A percentile compares a stretch with the other conserved stretches of the same genome.
phyloP scores from a whole-genome alignment of 305 asterid species.

The Fraxinus albicans region DNA sequence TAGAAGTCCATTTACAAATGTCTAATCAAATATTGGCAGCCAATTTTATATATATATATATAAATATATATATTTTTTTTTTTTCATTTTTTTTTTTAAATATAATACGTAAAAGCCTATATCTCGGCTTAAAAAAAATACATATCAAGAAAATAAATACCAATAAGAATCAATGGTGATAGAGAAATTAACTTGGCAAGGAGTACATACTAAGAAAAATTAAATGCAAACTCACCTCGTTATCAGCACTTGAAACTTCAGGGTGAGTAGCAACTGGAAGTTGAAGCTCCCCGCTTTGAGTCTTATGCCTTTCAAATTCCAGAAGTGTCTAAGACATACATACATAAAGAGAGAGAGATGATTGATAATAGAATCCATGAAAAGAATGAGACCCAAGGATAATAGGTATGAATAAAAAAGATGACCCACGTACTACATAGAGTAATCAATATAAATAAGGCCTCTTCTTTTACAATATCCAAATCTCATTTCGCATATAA shows the following conservation, averaged over 20 bases:
- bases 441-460: constrained; percentile 10
- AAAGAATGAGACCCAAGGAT: neutral
- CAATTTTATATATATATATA: neutral
- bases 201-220: neutral
- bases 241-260: constrained; percentile 66
- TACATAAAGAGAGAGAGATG: neutral
- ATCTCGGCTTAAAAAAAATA: neutral
- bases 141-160: neutral
- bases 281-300: constrained; percentile 71
- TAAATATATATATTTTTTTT: no score
- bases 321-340: constrained; percentile 64
- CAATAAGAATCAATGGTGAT: neutral
- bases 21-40: neutral
- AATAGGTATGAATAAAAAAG: neutral
- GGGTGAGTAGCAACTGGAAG: constrained; percentile 52
- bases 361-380: neutral
- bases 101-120: neutral
- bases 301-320: constrained; percentile 78
- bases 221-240: constrained; percentile 53
- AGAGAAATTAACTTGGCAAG: neutral
- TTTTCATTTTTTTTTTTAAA: neutral
- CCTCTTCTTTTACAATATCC: constrained; percentile 13
- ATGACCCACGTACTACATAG: constrained; percentile 1
- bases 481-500: neutral
- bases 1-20: neutral